Percentiles rank a stretch among this genome's conserved stretches.
These are phyloP conservation scores for Calonectria crousiana DNA, from an alignment of 2,329 filamentous ascomycete genomes.

Conservation along the genomic window DNA sequence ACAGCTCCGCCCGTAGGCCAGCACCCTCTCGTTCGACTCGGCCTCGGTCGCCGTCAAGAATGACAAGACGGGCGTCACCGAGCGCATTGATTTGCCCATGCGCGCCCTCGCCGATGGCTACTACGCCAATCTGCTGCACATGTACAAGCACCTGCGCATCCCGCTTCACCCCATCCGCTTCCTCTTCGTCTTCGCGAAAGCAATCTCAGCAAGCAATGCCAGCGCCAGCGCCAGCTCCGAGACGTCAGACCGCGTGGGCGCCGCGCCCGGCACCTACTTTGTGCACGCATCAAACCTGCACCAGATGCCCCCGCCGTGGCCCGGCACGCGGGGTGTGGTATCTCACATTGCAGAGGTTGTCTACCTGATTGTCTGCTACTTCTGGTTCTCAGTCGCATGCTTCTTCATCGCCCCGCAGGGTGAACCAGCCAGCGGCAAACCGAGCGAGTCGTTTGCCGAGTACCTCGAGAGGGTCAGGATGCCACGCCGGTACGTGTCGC, in stretches of 20 bases:
- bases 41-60: slow-evolving; percentile 53
- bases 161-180: slow-evolving; percentile 63
- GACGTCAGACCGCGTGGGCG: slow-evolving; percentile 25
- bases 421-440: slow-evolving; percentile 49
- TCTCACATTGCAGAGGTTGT: slow-evolving; percentile 57
- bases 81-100: slow-evolving; percentile 56
- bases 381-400: slow-evolving; percentile 66
- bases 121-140: slow-evolving; percentile 65
- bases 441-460: slow-evolving; percentile 59
- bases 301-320: slow-evolving; percentile 57
- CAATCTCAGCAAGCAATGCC: slow-evolving; percentile 29
- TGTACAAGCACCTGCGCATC: slow-evolving; percentile 68
- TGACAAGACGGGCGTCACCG: slow-evolving; percentile 42
- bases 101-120: slow-evolving; percentile 57
- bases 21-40: slow-evolving; percentile 51
- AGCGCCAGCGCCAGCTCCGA: background rate
- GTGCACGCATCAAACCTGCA: slow-evolving; percentile 68
- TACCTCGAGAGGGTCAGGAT: slow-evolving; percentile 65
- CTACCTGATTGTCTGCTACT: slow-evolving; percentile 61
- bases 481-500: slow-evolving; percentile 58
- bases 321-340: slow-evolving; percentile 51
- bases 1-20: slow-evolving; percentile 40
- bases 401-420: slow-evolving; percentile 57
- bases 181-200: slow-evolving; percentile 63
- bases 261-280: slow-evolving; percentile 56